These are phyloP conservation scores for Eucalyptus rudis DNA, from an alignment of 345 rosid species.

Conservation along the genomic window DNA sequence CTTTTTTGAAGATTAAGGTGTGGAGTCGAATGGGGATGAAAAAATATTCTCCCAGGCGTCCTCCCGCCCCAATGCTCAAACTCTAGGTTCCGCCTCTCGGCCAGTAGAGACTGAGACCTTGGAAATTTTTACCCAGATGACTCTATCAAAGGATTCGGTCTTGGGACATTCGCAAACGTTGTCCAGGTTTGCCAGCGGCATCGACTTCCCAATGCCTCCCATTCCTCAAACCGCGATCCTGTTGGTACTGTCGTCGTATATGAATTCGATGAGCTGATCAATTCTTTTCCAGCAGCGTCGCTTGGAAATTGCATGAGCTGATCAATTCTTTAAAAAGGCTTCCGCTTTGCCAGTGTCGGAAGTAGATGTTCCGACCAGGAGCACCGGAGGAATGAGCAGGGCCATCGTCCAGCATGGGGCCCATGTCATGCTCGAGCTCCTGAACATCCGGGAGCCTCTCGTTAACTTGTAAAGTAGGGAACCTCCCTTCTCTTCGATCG, in stretches of 20 bases:
- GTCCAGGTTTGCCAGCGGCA: background rate
- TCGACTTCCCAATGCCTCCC: background rate
- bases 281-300: background rate
- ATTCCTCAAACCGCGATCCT: background rate
- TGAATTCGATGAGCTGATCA: background rate
- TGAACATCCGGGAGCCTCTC: constrained; percentile 6
- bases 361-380: background rate
- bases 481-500: constrained; percentile 13
- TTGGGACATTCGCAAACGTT: no score
- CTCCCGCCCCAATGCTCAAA: no score
- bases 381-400: background rate
- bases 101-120: no score
- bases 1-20: background rate
- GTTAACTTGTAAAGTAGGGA: background rate
- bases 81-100: no score
- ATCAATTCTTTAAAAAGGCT: background rate
- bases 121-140: no score
- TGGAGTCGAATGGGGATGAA: background rate
- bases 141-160: no score
- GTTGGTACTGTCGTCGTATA: background rate
- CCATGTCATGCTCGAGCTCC: background rate
- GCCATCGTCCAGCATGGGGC: background rate
- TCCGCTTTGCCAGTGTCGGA: background rate
- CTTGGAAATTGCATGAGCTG: background rate
- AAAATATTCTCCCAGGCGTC: background rate